Evolutionary conservation across 805 yeast genomes (phyloP), one percentile per base, ranked within the genome.

Genomic region (Wickerhamiella vanderwaltii): DNA sequence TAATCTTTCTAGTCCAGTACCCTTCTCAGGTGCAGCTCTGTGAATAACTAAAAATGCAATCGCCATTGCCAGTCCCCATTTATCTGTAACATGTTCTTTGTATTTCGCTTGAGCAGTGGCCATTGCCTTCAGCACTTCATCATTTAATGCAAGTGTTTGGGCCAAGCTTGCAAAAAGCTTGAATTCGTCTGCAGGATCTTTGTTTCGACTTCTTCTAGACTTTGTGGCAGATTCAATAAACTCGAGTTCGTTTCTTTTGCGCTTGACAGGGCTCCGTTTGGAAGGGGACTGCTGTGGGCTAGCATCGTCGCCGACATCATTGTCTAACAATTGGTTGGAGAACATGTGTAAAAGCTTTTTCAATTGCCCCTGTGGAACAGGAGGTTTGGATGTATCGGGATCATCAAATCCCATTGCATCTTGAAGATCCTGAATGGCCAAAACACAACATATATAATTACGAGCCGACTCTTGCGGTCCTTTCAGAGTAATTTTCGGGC

Each of bases 21-120:
- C 23, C 43, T 41, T 17, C 11, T 48, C 51, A 5, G 63, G 63
- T 38, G 55, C 57, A 2, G 58, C 57, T 16, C 57, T 43, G 7
- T 45, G 46, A n/a, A 48, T 42, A 5, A 59, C 40, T 7, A 56
- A 57, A 20, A 44, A 51, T n/a, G 54, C 43, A 15, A 59, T 43
- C 3, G 63, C 65, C 31, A 56, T 47, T 26, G 59, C 43, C 18
- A 61, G 47, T 1, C 60, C 62, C 63, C 63, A 60, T 11, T 50
- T 33, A 34, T 61, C 64, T 29, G 54, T 57, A 9, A 58, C 63
- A 16, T 60, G 50, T 15, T 50, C 52, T 12, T 43, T 34, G 48
- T 55, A 60, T 39, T 51, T 53, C 25, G 35, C 39, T 42, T 49
- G 57, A 2, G 60, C 61, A 9, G 47, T 45, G 6, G 45, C 41